A percentile compares a stretch with the other conserved stretches of the same genome.
These are phyloP conservation scores for Picochlorum sp. DNA, from an alignment of 139 green algal genomes.

Conservation along the genomic window DNA sequence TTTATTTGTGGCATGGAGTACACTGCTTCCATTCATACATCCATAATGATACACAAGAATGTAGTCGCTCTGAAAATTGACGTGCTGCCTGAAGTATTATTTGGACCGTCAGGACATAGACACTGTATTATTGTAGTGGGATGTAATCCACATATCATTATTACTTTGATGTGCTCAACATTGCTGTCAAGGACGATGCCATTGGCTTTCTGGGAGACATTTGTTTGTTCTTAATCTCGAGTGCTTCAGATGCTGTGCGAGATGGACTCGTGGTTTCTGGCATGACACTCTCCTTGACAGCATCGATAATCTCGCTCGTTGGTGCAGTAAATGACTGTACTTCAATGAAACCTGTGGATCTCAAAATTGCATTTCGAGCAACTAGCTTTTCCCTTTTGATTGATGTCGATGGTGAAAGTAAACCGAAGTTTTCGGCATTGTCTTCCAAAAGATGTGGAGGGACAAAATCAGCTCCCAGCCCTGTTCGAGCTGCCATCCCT, in stretches of 20 bases:
- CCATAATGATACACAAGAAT: too few species aligned
- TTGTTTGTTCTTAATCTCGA: not conserved
- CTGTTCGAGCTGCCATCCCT: not conserved
- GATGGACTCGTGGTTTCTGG: too few species aligned
- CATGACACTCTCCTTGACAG: slow-evolving; percentile 17
- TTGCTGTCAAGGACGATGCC: slow-evolving; percentile 4
- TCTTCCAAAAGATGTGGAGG: slow-evolving; percentile 37
- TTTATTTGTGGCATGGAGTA: too few species aligned
- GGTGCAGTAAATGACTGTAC: not conserved
- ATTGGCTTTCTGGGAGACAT: not conserved
- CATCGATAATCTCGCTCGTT: slow-evolving; percentile 21
- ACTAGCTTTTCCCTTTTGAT: slow-evolving; percentile 36
- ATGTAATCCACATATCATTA: too few species aligned
- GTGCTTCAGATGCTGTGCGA: not conserved
- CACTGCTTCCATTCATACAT: too few species aligned
- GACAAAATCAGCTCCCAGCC: slow-evolving; percentile 23
- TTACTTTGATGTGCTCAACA: not conserved
- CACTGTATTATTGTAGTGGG: too few species aligned
- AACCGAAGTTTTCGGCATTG: not conserved
- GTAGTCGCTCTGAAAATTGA: too few species aligned
- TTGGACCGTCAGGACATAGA: too few species aligned
- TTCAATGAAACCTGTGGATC: slow-evolving; percentile 47
- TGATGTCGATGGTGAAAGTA: slow-evolving; percentile 22
- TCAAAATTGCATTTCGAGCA: slow-evolving; percentile 45
- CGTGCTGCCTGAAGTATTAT: too few species aligned